Percentiles rank a stretch among this genome's conserved stretches.
These are phyloP conservation scores for Scytalidium lignicola DNA, from an alignment of 2,329 filamentous ascomycete genomes.

Conservation along the genomic window DNA sequence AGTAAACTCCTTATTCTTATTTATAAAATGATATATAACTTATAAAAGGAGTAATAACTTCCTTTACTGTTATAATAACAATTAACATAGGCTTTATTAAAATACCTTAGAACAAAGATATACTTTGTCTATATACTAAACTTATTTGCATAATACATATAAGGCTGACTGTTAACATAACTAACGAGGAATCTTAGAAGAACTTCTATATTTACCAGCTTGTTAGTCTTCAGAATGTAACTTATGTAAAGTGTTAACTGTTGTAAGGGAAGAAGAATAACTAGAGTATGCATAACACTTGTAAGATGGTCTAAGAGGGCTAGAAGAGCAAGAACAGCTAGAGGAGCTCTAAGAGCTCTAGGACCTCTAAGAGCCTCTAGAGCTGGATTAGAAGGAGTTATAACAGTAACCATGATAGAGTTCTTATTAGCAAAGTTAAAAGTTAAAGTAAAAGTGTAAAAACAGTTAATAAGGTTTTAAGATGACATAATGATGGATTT, in stretches of 20 bases:
- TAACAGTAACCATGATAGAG: not conserved
- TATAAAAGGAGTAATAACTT: constrained; percentile 3
- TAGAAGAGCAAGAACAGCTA: no score
- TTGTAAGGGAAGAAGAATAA: not conserved
- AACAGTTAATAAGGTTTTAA: no score
- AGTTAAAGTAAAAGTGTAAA: no score
- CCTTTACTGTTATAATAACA: constrained; percentile 6
- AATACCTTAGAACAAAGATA: constrained; percentile 1
- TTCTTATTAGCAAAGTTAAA: not conserved
- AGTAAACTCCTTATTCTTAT: no score
- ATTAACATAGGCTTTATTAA: constrained; percentile 5
- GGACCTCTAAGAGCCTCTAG: not conserved
- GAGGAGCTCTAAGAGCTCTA: not conserved
- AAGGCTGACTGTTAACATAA: not conserved
- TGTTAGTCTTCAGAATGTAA: not conserved
- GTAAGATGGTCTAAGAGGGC: constrained; percentile 1
- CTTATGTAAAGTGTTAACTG: not conserved
- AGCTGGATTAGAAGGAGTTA: not conserved
- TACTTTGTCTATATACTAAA: constrained; percentile 4
- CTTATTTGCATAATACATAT: constrained; percentile 1
- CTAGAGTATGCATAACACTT: not conserved
- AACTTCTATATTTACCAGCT: constrained; percentile 5
- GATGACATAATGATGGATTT: not conserved
- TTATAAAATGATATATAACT: not conserved
- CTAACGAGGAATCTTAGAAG: constrained; percentile 3